These are phyloP conservation scores for Metschnikowia peoriensis DNA, from an alignment of 805 yeast species.

Conservation along the genomic window DNA sequence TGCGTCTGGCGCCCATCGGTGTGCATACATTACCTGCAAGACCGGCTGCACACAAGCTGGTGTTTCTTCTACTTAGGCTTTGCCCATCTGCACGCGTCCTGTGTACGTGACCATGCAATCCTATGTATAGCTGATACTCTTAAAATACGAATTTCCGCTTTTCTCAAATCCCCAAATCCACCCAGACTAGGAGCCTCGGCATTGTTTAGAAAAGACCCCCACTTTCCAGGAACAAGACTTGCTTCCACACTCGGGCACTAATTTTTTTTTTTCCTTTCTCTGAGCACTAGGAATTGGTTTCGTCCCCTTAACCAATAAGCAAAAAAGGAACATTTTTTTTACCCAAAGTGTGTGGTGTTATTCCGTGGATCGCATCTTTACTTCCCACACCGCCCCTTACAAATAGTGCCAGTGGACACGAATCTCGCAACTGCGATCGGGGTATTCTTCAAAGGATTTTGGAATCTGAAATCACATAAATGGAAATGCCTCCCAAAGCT, in stretches of 20 bases:
- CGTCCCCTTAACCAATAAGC: too few species aligned
- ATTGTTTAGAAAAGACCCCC: not conserved
- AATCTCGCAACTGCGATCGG: too few species aligned
- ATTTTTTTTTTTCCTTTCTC: not conserved
- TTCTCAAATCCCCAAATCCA: not conserved
- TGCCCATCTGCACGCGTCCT: too few species aligned
- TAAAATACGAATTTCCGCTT: constrained; percentile 8
- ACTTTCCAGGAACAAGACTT: not conserved
- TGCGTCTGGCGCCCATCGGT: not conserved
- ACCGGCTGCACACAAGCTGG: too few species aligned
- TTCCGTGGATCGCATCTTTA: too few species aligned
- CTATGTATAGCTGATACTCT: not conserved
- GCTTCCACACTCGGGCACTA: not conserved
- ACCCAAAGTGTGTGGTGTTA: too few species aligned
- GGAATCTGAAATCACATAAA: not conserved
- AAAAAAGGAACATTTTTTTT: too few species aligned
- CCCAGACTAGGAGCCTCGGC: not conserved
- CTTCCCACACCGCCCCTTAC: too few species aligned
- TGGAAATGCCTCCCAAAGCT: constrained; percentile 7
- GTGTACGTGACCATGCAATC: not conserved
- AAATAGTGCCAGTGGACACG: too few species aligned
- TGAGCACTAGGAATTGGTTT: too few species aligned
- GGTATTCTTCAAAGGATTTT: too few species aligned
- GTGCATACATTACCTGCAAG: not conserved
- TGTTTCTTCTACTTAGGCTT: too few species aligned